Evolutionary conservation across 176 grass and related monocot species (phyloP).

Genomic region (Eremochloa ophiuroides): DNA sequence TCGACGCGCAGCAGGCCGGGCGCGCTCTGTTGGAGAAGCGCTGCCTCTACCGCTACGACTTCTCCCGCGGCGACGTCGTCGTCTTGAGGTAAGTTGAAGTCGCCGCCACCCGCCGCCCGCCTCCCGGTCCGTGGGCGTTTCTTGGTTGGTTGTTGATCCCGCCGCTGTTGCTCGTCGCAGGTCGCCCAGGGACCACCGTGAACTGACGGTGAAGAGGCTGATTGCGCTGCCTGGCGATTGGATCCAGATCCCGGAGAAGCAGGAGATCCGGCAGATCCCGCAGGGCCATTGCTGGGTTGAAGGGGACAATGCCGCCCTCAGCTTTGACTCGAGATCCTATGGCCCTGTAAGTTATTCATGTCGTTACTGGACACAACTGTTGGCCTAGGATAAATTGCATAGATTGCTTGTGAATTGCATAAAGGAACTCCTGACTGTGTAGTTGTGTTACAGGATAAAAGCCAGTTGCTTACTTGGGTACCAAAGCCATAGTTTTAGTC

Average conservation of each 20-base stretch:
- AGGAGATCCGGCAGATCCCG: constrained; percentile 55
- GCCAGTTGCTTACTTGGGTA: background rate
- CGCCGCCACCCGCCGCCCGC: background rate
- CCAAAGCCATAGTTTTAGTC: background rate
- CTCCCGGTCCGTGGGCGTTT: background rate
- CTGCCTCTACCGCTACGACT: constrained; percentile 46
- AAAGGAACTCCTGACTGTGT: background rate
- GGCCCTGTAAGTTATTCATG: constrained; percentile 55
- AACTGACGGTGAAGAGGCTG: constrained; percentile 44
- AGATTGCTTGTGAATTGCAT: background rate
- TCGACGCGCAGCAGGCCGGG: constrained; percentile 30
- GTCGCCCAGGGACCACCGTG: constrained; percentile 36
- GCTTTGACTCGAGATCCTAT: constrained; percentile 58
- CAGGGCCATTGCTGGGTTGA: constrained; percentile 84
- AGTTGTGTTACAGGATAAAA: background rate
- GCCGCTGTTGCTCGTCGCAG: constrained; percentile 14
- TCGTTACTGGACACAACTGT: background rate
- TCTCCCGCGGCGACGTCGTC: constrained; percentile 71
- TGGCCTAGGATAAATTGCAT: background rate
- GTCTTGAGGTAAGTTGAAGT: constrained; percentile 62
- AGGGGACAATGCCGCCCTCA: constrained; percentile 57
- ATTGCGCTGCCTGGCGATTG: constrained; percentile 75
- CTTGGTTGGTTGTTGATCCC: background rate
- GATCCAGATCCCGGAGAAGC: constrained; percentile 60
- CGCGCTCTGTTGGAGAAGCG: constrained; percentile 32